Evolutionary conservation across 352 stramenopile genomes (phyloP).

Genomic region (Phytophthora podocarpi): DNA sequence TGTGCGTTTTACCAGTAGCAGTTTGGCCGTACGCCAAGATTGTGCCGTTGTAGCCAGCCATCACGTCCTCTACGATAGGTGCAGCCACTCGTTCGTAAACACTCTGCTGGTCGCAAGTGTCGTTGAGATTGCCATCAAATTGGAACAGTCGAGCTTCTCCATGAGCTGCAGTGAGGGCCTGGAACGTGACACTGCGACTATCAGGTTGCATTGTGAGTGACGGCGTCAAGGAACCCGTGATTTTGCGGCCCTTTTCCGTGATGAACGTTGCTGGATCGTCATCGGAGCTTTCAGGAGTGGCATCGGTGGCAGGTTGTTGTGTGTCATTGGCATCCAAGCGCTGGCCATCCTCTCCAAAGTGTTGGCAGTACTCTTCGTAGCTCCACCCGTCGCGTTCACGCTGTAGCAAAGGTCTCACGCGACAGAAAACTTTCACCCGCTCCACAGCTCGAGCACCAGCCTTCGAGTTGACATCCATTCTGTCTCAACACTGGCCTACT

Average conservation of each 20-base stretch:
- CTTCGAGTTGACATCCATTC: conserved; percentile 21
- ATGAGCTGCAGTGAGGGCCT: conserved; percentile 24
- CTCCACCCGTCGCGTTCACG: conserved; percentile 67
- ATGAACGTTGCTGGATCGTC: conserved; percentile 57
- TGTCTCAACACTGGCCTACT: neutral
- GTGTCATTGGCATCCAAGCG: conserved; percentile 16
- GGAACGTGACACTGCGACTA: conserved; percentile 36
- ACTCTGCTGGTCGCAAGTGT: conserved; percentile 44
- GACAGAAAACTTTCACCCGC: conserved; percentile 76
- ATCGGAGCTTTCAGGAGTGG: conserved; percentile 20
- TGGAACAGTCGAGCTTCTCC: conserved; percentile 49
- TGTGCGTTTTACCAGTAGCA: conserved; percentile 71
- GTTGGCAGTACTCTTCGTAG: conserved; percentile 57
- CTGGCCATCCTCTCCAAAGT: conserved; percentile 35
- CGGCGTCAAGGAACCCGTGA: conserved; percentile 20
- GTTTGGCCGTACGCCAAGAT: conserved; percentile 77
- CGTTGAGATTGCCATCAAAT: conserved; percentile 61
- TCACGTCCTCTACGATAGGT: conserved; percentile 63
- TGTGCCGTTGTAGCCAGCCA: conserved; percentile 71
- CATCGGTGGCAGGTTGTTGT: conserved; percentile 22
- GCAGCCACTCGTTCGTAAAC: conserved; percentile 60
- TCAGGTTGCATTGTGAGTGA: conserved; percentile 38
- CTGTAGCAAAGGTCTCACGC: conserved; percentile 60
- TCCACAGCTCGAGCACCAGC: conserved; percentile 37
- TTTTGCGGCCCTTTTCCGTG: conserved; percentile 57